phyloP scores from a whole-genome alignment of 1,284 basidiomycete species.

The Pseudomicrostroma phylloplanum region DNA sequence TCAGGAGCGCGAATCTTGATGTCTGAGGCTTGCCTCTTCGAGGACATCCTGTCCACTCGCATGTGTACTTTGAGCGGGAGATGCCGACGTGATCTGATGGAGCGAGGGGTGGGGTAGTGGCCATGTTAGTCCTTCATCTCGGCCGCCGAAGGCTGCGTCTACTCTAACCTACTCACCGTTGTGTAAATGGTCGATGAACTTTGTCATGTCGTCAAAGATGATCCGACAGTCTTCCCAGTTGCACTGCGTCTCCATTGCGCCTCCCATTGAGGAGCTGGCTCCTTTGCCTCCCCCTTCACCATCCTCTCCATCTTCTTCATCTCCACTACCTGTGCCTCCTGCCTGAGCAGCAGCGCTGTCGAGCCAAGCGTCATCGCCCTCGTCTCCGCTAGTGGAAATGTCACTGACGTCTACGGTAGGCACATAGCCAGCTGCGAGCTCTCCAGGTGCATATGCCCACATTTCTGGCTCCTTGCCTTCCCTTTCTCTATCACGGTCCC shows the following conservation, averaged over 20 bases:
- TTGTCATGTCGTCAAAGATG: constrained; percentile 64
- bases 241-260: constrained; percentile 53
- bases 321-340: constrained; percentile 8
- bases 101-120: neutral
- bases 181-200: constrained; percentile 71
- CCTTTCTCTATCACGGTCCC: neutral
- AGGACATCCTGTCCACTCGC: constrained; percentile 76
- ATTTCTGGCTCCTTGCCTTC: no score
- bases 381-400: constrained; percentile 3
- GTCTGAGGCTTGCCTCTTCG: constrained; percentile 74
- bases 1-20: constrained; percentile 76
- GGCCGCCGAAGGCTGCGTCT: neutral
- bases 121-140: neutral
- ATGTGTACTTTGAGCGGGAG: constrained; percentile 78
- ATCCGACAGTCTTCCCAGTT: constrained; percentile 71
- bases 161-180: constrained; percentile 56
- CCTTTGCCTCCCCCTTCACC: constrained; percentile 15
- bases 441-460: no score
- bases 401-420: neutral
- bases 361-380: neutral
- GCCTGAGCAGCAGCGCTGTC: neutral
- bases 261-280: constrained; percentile 9
- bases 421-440: neutral
- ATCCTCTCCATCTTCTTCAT: constrained; percentile 30
- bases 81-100: constrained; percentile 63